A percentile compares a stretch with the other conserved stretches of the same genome.
Conservation (phyloP, 2,329 filamentous ascomycete species). For the Chaetomium strumarium region DNA sequence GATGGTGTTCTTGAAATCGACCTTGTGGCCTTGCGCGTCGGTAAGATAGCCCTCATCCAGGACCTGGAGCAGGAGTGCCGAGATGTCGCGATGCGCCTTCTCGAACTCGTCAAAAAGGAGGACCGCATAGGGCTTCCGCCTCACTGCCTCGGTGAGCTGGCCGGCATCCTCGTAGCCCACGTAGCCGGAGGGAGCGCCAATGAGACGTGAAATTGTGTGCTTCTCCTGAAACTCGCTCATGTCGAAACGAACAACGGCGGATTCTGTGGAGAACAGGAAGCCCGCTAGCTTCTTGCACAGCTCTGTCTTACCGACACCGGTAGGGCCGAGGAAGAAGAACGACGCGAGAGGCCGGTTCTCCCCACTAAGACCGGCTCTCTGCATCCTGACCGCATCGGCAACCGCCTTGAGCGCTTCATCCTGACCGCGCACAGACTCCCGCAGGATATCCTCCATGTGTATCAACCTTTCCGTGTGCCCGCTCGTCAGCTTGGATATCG, state of each 20-base stretch:
- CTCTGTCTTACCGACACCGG: constrained; percentile 95
- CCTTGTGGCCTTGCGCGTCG: constrained; percentile 90
- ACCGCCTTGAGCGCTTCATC: constrained; percentile 90
- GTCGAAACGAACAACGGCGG: constrained; percentile 87
- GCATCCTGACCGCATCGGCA: constrained; percentile 87
- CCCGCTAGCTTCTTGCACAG: constrained; percentile 92
- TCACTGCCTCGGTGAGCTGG: constrained; percentile 90
- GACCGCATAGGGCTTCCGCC: constrained; percentile 91
- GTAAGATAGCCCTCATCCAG: constrained; percentile 95
- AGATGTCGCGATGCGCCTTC: constrained; percentile 94
- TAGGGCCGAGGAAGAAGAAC: constrained; percentile 97
- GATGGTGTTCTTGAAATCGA: constrained; percentile 94
- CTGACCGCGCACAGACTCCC: constrained; percentile 81
- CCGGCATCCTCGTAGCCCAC: constrained; percentile 96
- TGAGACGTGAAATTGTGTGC: constrained; percentile 87
- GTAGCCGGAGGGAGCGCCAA: constrained; percentile 89
- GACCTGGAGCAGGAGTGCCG: constrained; percentile 83
- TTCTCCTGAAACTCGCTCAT: constrained; percentile 99
- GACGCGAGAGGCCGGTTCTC: constrained; percentile 88
- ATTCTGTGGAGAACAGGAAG: constrained; percentile 89
- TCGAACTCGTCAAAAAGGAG: constrained; percentile 96
- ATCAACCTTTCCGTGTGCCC: constrained; percentile 93
- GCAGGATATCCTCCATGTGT: constrained; percentile 87
- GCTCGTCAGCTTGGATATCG: constrained; percentile 83
- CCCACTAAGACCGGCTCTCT: constrained; percentile 83